Base-by-base conservation (phyloP, 164 flowering plant genomes). In the Liquidambar formosana region DNA sequence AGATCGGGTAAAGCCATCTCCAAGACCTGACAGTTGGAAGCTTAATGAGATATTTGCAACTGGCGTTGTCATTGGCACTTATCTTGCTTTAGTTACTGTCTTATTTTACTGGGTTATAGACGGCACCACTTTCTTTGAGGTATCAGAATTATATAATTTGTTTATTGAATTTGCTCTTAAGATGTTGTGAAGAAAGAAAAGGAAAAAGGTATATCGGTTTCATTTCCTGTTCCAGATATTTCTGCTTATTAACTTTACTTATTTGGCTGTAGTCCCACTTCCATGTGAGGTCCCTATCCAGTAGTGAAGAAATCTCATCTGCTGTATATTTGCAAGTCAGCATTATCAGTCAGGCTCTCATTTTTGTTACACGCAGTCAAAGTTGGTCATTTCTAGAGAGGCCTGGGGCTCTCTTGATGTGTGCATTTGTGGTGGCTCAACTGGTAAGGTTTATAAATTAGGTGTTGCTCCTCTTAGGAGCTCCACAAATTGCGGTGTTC, bases 1-100 rank as follows among this genome's bases (percentile, higher is more conserved):
- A 73, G 95, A 90, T 72, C 78, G 97, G 0, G 97, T 92, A 38
- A 90, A 82, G 81, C 97, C 97, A 67, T 92, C 97, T 68, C 97
- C 91, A 61, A 79, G 62, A 49, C 95, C 97, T 13, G 97, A 92
- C 76, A 88, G 92, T 77, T 91, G 97, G 94, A 91, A 89, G 80
- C 86, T 91, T 43, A 82, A 83, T 66, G 94, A 89, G 81, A 92
- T 90, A 45, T 92, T 92, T 75, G 92, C 93, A 46, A 92, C 95
- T 19, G 97, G 97, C 44, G 68, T 88, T 52, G 91, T 90, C 28
- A 83, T 92, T 66, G 97, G 97, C 72, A 87, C 92, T 59, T 92
- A 92, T 70, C 95, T 92, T 70, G 97, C 97, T 41, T 71, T 92
- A 57, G 78, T 87, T 64, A 88, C 97, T 41, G 95, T 92, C 63